These are phyloP conservation scores for Penicillium tannophilum DNA, from an alignment of 495 filamentous ascomycete genomes.

Conservation along the genomic window DNA sequence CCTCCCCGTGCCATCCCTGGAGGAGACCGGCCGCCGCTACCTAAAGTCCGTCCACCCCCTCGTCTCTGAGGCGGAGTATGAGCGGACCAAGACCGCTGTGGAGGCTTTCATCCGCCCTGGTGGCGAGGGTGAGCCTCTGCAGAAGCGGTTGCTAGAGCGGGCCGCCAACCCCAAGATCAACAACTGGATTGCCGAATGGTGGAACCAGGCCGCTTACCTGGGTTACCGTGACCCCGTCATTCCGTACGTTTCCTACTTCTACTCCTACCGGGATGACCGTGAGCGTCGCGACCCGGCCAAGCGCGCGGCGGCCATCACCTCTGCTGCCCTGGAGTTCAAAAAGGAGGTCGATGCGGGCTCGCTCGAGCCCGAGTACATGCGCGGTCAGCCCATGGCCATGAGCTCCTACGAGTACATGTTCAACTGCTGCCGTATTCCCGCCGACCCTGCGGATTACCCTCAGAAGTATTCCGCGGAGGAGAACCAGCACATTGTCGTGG, in stretches of 20 bases:
- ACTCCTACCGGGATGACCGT: conserved; percentile 94
- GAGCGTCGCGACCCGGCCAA: conserved; percentile 84
- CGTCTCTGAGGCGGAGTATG: conserved; percentile 70
- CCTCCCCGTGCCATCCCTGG: conserved; percentile 87
- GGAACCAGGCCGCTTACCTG: conserved; percentile 93
- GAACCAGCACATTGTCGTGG: conserved; percentile 82
- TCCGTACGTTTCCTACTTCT: conserved; percentile 99
- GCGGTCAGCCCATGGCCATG: conserved; percentile 93
- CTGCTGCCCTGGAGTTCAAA: conserved; percentile 89
- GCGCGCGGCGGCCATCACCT: conserved; percentile 87
- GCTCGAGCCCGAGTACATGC: conserved; percentile 98
- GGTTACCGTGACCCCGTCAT: conserved; percentile 93
- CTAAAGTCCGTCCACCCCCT: conserved; percentile 89
- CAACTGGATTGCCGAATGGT: conserved; percentile 98
- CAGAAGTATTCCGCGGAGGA: conserved; percentile 74
- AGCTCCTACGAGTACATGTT: conserved; percentile 99
- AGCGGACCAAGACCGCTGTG: conserved; percentile 77
- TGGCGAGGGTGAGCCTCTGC: conserved; percentile 79
- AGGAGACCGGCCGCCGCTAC: conserved; percentile 91
- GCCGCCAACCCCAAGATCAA: conserved; percentile 80
- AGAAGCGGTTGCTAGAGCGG: conserved; percentile 82
- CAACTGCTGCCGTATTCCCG: conserved; percentile 88
- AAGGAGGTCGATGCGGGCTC: conserved; percentile 79
- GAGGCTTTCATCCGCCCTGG: conserved; percentile 80
- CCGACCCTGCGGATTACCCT: conserved; percentile 76